phyloP scores from a whole-genome alignment of 2,329 filamentous ascomycete species.

The Aspergillus oerlinghausenensis region DNA sequence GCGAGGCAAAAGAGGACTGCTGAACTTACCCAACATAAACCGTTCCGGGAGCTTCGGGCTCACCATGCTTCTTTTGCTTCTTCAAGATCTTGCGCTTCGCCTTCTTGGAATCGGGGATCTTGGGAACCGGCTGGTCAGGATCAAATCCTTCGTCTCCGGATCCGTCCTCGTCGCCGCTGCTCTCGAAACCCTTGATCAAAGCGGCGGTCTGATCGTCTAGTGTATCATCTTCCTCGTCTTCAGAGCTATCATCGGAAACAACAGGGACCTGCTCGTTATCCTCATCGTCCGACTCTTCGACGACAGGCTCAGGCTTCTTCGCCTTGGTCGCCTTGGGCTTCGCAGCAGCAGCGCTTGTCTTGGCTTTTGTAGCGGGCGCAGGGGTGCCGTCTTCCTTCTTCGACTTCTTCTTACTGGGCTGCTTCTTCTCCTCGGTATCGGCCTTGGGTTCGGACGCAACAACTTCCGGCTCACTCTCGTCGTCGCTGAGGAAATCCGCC shows the following conservation, averaged over 20 bases:
- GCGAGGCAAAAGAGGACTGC: background rate
- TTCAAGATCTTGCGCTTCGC: slow-evolving; percentile 49
- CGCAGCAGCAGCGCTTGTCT: slow-evolving; percentile 1
- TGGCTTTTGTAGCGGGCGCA: slow-evolving; percentile 24
- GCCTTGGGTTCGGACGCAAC: slow-evolving; percentile 15
- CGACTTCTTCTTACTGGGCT: slow-evolving; percentile 44
- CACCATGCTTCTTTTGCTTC: slow-evolving; percentile 44
- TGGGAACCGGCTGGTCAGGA: slow-evolving; percentile 39
- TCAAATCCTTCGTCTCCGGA: slow-evolving; percentile 45
- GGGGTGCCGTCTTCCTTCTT: slow-evolving; percentile 34
- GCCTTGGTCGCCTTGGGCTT: slow-evolving; percentile 44
- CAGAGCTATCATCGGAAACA: slow-evolving; percentile 19
- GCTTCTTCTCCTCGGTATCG: slow-evolving; percentile 32
- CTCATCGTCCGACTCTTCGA: slow-evolving; percentile 34
- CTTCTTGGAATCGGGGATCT: slow-evolving; percentile 43
- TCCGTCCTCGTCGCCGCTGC: slow-evolving; percentile 50
- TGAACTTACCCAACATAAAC: slow-evolving; percentile 70
- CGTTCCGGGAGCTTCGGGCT: slow-evolving; percentile 59
- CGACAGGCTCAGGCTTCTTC: slow-evolving; percentile 41
- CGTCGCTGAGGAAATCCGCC: slow-evolving; percentile 45
- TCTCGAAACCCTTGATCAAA: slow-evolving; percentile 53
- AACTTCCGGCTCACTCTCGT: slow-evolving; percentile 29
- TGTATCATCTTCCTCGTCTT: slow-evolving; percentile 32
- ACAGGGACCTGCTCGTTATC: slow-evolving; percentile 21
- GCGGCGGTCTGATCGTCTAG: slow-evolving; percentile 51